phyloP scores from a whole-genome alignment of 192 early-diverging fungal genomes.

The Entrophospora sp. region DNA sequence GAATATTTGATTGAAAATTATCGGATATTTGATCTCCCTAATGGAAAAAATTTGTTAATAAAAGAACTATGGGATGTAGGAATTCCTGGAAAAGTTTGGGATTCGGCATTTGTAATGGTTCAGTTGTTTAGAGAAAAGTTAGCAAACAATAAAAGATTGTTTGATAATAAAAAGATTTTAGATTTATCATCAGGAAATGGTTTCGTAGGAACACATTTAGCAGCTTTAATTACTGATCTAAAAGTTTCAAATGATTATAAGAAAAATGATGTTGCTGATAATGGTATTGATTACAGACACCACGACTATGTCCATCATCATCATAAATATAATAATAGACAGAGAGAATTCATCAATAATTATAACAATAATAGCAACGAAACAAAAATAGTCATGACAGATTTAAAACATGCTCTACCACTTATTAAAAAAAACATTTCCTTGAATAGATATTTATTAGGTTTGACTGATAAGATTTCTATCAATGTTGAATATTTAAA shows the following conservation, averaged over 20 bases:
- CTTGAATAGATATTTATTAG: slow-evolving; percentile 1
- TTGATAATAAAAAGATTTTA: slow-evolving; percentile 9
- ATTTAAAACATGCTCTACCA: slow-evolving; percentile 1
- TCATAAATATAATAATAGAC: not conserved
- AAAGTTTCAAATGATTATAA: too few species aligned
- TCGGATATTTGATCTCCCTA: not conserved
- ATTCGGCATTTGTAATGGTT: slow-evolving; percentile 15
- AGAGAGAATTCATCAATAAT: not conserved
- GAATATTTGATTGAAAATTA: slow-evolving; percentile 13
- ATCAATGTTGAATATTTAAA: not conserved
- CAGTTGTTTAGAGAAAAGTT: not conserved
- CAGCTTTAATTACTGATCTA: not conserved
- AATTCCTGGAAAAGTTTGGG: slow-evolving; percentile 22
- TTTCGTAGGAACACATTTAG: slow-evolving; percentile 15
- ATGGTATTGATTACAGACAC: too few species aligned
- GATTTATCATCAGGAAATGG: slow-evolving; percentile 19
- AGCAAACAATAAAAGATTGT: not conserved
- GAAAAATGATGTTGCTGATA: too few species aligned
- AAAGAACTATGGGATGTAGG: slow-evolving; percentile 19
- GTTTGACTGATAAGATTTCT: not conserved
- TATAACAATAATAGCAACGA: too few species aligned
- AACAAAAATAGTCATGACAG: slow-evolving; percentile 10
- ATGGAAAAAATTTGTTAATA: slow-evolving; percentile 12
- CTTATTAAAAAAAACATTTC: not conserved
- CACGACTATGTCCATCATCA: too few species aligned